Evolutionary conservation across 345 rosid species (phyloP).

Genomic region (Salix suchowensis): DNA sequence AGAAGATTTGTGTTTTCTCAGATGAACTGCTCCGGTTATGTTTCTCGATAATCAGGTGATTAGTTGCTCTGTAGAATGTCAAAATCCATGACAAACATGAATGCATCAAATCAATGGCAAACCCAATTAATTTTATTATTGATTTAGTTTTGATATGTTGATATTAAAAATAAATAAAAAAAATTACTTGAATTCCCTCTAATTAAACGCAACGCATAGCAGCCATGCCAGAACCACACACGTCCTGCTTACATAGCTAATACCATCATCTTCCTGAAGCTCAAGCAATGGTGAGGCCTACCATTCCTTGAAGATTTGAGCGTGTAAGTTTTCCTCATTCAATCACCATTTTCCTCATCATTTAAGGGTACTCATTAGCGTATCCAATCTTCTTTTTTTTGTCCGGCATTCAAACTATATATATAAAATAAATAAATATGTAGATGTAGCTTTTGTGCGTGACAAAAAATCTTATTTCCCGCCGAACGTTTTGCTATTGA

Average conservation of each 20-base stretch:
- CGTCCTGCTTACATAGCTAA: not conserved
- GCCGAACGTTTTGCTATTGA: slow-evolving; percentile 11
- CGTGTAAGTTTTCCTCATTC: not conserved
- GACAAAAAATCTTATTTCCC: slow-evolving; percentile 17
- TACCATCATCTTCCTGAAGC: not conserved
- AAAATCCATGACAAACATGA: not conserved
- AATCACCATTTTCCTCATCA: not conserved
- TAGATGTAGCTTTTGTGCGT: not conserved
- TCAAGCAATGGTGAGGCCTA: too few relatives aligned
- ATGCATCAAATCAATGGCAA: not conserved
- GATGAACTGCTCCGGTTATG: not conserved
- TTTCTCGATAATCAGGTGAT: not conserved
- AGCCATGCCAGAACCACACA: not conserved
- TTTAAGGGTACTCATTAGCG: not conserved
- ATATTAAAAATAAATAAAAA: not conserved
- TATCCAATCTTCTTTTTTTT: not conserved
- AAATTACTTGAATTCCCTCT: not conserved
- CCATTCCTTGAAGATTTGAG: not conserved
- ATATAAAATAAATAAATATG: not conserved
- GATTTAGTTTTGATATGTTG: not conserved
- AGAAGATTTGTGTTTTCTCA: not conserved
- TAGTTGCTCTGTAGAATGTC: not conserved
- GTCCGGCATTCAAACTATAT: not conserved
- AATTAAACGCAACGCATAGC: not conserved
- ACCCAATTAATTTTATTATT: too few relatives aligned